phyloP scores from a whole-genome alignment of 306 rosid species.

The Lagenaria siceraria region DNA sequence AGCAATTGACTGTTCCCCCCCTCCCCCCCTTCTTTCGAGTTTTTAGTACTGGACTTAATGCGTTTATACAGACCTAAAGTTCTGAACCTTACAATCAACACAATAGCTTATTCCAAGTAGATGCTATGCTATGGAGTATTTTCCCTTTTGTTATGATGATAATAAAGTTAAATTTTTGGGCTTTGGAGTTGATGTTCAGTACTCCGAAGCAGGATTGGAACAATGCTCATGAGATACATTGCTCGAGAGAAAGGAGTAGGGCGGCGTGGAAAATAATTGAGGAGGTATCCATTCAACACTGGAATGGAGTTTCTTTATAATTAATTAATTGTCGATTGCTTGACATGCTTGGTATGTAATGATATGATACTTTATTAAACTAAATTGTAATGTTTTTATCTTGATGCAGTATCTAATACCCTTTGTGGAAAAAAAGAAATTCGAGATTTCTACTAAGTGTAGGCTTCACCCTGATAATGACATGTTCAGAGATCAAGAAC shows the following conservation, averaged over 20 bases:
- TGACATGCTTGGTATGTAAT: not conserved
- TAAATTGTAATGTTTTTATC: slow-evolving; percentile 1
- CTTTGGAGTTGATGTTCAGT: slow-evolving; percentile 21
- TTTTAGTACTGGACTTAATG: not conserved
- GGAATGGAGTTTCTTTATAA: not conserved
- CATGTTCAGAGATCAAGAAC: slow-evolving; percentile 81
- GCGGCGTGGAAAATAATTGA: slow-evolving; percentile 61
- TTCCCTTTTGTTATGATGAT: not conserved
- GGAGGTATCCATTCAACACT: slow-evolving; percentile 30
- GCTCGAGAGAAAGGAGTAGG: slow-evolving; percentile 91
- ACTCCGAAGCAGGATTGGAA: slow-evolving; percentile 29
- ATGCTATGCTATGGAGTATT: not conserved
- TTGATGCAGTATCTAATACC: slow-evolving; percentile 67
- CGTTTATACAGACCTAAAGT: not conserved
- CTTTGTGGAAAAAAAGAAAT: slow-evolving; percentile 54
- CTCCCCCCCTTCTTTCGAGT: not conserved
- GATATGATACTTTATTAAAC: not conserved
- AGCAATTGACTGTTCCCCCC: not conserved
- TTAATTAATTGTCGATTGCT: not conserved
- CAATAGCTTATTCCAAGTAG: not conserved
- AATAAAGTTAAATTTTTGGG: not conserved
- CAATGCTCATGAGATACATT: slow-evolving; percentile 48
- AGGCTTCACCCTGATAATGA: slow-evolving; percentile 70
- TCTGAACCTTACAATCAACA: not conserved
- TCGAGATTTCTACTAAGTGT: slow-evolving; percentile 49